Evolutionary conservation across 306 rosid genomes (phyloP), one percentile per base, ranked within the genome.

Genomic region (Glycine tomentella): DNA sequence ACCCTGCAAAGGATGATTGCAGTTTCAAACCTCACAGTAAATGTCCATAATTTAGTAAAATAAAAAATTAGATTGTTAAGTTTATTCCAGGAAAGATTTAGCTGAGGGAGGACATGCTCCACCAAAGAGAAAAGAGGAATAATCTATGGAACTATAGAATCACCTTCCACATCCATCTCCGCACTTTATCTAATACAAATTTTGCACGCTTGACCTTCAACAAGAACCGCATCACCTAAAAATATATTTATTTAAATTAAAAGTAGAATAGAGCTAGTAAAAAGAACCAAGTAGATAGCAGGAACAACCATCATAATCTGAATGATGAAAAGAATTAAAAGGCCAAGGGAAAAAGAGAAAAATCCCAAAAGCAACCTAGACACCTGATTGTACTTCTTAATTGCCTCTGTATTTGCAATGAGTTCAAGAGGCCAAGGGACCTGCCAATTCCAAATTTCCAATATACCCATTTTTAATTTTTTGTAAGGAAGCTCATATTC

Each of bases 111-210:
- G 34, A 36, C 61, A 66, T 56, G 66, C 61, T 20, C 46, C 79
- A 62, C 57, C 33, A 9, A 59, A 81, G 64, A 81, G 69, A 72
- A 68, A 69, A 25, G 68, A 16, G 59, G 7, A 72, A 73, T 55
- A 86, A 75, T 59, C 71, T 81, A 68, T 25, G 48, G 50, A 25
- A 25, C 31, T 25, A 25, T 25, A 25, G 31, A 69, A 66, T 78
- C 52, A 95, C 99, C 97, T 93, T 93, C 99, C 98, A 95, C 98
- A 95, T 93, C 98, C 97, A 93, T 75, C 97, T 91, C 83, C 98
- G 91, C 84, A 94, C 94, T 93, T 95, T 95, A 82, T 95, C 99
- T 40, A 95, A 90, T 12, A 85, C 94, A 86, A 86, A 93, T 83
- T 95, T 95, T 80, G 99, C 99, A 55, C 97, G 95, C 87, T 95